phyloP scores from a whole-genome alignment of 441 rosid genomes.

The Gossypium aridum region DNA sequence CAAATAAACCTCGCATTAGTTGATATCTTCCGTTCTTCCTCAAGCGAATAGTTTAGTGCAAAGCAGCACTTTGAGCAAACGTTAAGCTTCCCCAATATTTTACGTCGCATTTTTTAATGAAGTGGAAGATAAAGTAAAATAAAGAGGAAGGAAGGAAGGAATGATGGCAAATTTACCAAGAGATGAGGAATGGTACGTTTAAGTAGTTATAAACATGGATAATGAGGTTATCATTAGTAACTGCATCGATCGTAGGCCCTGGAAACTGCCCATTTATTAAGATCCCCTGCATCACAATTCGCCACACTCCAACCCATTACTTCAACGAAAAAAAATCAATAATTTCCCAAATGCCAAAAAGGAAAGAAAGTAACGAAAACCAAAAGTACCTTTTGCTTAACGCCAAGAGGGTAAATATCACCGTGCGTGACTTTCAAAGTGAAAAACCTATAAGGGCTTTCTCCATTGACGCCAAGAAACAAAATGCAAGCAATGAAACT shows the following conservation, averaged over 20 bases:
- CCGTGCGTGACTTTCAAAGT: constrained; percentile 37
- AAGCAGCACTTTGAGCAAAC: neutral
- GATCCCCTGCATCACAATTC: constrained; percentile 46
- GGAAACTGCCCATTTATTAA: constrained; percentile 69
- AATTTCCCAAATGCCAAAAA: neutral
- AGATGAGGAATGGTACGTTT: constrained; percentile 40
- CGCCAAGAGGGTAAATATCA: constrained; percentile 40
- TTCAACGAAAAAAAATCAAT: neutral
- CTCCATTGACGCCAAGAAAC: constrained; percentile 37
- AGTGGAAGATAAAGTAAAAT: neutral
- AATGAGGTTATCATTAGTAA: constrained; percentile 57
- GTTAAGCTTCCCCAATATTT: neutral
- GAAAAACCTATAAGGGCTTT: constrained; percentile 28
- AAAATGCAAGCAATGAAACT: constrained; percentile 31
- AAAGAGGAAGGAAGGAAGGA: neutral
- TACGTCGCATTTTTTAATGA: too few relatives aligned
- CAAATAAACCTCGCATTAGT: neutral
- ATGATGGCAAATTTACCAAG: constrained; percentile 33
- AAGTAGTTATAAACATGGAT: constrained; percentile 44
- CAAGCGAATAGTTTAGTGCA: neutral
- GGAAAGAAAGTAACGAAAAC: neutral
- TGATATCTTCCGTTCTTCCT: neutral
- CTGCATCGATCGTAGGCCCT: constrained; percentile 62
- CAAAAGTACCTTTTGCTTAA: constrained; percentile 20
- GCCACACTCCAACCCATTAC: constrained; percentile 8